Evolutionary conservation across 2,329 filamentous ascomycete genomes (phyloP), one percentile per base, ranked within the genome.

Genomic region (Laburnicola sp.): DNA sequence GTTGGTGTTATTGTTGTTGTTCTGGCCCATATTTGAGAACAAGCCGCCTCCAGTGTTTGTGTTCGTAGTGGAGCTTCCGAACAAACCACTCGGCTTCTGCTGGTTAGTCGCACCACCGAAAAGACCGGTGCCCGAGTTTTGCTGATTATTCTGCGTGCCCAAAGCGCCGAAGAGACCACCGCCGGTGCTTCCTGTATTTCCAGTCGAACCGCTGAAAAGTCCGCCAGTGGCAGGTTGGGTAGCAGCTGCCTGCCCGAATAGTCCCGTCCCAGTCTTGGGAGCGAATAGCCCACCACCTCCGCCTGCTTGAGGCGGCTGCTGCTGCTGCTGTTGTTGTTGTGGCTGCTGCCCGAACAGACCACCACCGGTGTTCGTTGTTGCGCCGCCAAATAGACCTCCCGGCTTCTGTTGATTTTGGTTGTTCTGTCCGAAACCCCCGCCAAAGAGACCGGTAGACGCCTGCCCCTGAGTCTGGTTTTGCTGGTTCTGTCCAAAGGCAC

Each of bases 261-360:
- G 67, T 39, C 72, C 66, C 28, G 69, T 64, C 39, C 67, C 64
- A 35, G 68, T 64, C 36, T 64, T 68, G 47, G 61, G 63, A 10
- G 80, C 78, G 56, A 86, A 85, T 4, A 85, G 60, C 36, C 76
- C 70, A 25, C 68, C 63, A 30, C 25, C 21, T n/a, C n/a, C n/a
- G n/a, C n/a, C n/a, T n/a, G n/a, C n/a, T n/a, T n/a, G n/a, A n/a
- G n/a, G n/a, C n/a, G n/a, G n/a, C n/a, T n/a, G n/a, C 39, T 54
- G 50, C 27, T 37, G 25, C 39, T 37, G 45, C 45, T 53, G 45
- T 48, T 60, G 58, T 45, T 57, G 32, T 58, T 56, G 32, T 65
- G 36, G 68, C 48, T 63, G 53, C 48, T 61, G 25, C 21, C 25
- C 38, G 26, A 40, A 40, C 2, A 40, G 26, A 16, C 38, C 26